A percentile compares a stretch with the other conserved stretches of the same genome.
Conservation (phyloP, 73 alveolate species). For the Tetrahymena thermophila region DNA sequence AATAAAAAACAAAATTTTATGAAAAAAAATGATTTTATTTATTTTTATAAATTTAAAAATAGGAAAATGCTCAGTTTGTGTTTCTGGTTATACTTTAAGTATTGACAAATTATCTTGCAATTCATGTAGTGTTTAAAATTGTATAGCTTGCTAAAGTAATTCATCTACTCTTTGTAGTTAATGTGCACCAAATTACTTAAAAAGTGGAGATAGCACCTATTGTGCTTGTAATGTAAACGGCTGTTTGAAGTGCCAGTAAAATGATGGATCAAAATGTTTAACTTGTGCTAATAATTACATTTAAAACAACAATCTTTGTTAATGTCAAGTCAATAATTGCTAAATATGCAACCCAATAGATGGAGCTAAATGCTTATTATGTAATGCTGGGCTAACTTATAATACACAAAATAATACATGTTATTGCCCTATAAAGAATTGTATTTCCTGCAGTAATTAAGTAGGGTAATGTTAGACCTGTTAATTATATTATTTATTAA, state of each 20-base stretch:
- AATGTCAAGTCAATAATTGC: not conserved
- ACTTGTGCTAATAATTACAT: not conserved
- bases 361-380: not conserved
- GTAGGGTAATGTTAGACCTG: not conserved
- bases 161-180: not conserved
- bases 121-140: not conserved
- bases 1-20: not conserved
- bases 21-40: too few relatives aligned
- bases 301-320: not conserved
- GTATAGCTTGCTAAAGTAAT: not conserved
- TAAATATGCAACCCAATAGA: not conserved
- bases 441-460: not conserved
- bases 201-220: not conserved
- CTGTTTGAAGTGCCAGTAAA: not conserved
- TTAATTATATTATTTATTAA: not conserved
- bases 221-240: not conserved
- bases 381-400: not conserved
- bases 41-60: too few relatives aligned
- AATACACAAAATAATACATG: not conserved
- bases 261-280: not conserved
- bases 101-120: not conserved
- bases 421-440: not conserved
- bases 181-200: not conserved
- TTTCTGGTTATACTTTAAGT: not conserved
- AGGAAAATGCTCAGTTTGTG: not conserved